A percentile compares a stretch with the other conserved stretches of the same genome.
Conservation (phyloP, 768 basidiomycete genomes). For the Lentinula sp. region DNA sequence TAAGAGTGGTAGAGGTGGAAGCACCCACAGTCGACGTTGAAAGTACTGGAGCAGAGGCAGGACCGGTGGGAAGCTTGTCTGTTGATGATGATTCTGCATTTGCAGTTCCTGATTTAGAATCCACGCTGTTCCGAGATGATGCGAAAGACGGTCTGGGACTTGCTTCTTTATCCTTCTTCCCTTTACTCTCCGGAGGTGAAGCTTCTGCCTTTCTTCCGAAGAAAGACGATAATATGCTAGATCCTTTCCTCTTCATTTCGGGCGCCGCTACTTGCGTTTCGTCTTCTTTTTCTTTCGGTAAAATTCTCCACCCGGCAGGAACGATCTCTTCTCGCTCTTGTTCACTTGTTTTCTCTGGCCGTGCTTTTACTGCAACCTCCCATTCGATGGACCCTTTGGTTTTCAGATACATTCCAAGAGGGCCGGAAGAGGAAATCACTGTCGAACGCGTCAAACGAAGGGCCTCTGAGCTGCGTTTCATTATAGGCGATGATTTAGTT, state of each 20-base stretch:
- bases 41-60: background rate
- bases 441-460: conserved; percentile 61
- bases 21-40: background rate
- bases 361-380: conserved; percentile 61
- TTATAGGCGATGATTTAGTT: conserved; percentile 44
- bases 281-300: conserved; percentile 48
- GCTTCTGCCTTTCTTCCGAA: conserved; percentile 44
- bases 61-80: background rate
- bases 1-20: conserved; percentile 11
- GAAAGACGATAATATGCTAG: conserved; percentile 63
- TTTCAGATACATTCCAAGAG: conserved; percentile 61
- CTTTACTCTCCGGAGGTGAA: conserved; percentile 18
- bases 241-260: conserved; percentile 46
- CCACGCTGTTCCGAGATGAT: conserved; percentile 9
- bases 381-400: conserved; percentile 73
- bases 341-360: conserved; percentile 30
- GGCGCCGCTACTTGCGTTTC: conserved; percentile 13
- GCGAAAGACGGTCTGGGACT: conserved; percentile 14
- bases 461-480: conserved; percentile 54
- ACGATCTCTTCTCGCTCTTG: conserved; percentile 51
- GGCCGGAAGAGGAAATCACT: conserved; percentile 49
- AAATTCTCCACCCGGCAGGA: conserved; percentile 68
- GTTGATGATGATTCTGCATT: conserved; percentile 9
- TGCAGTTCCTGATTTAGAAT: background rate
- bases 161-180: conserved; percentile 6